Conservation (phyloP, 768 basidiomycete genomes). For the Neoboletus brunneissimus region DNA sequence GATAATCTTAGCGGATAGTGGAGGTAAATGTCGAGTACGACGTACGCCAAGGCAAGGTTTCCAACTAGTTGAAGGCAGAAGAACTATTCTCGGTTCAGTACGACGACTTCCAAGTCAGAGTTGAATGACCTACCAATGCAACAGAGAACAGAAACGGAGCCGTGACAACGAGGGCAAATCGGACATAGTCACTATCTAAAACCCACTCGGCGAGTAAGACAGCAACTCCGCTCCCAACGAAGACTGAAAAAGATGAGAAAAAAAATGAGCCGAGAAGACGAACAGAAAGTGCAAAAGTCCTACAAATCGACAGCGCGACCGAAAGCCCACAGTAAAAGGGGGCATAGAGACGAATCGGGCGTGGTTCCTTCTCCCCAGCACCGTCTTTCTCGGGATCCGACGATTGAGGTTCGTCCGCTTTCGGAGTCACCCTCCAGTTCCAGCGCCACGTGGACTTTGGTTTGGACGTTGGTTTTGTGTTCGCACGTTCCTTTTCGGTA, state of each 20-base stretch:
- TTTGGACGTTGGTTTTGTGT: neutral
- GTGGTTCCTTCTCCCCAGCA: conserved; percentile 21
- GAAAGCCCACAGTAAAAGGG: conserved; percentile 71
- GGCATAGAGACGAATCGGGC: conserved; percentile 64
- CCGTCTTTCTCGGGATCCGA: conserved; percentile 52
- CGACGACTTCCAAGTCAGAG: neutral
- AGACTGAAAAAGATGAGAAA: conserved; percentile 47
- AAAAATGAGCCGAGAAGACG: conserved; percentile 5
- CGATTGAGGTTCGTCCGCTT: conserved; percentile 15
- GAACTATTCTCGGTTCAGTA: conserved; percentile 46
- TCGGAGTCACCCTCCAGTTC: conserved; percentile 44
- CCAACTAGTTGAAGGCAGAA: conserved; percentile 69
- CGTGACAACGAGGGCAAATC: conserved; percentile 65
- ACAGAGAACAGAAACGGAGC: conserved; percentile 74
- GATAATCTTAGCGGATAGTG: neutral
- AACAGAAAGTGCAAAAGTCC: conserved; percentile 23
- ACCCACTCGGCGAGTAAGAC: conserved; percentile 65
- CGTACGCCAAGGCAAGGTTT: conserved; percentile 58
- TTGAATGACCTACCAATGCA: conserved; percentile 50
- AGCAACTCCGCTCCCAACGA: conserved; percentile 59
- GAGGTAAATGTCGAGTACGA: neutral
- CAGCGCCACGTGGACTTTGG: conserved; percentile 29
- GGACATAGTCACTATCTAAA: conserved; percentile 55
- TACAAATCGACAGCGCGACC: conserved; percentile 61
- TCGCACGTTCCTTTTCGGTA: conserved; percentile 13